These are phyloP conservation scores for Melanogaster broomeanus DNA, from an alignment of 768 basidiomycete genomes.

Conservation along the genomic window DNA sequence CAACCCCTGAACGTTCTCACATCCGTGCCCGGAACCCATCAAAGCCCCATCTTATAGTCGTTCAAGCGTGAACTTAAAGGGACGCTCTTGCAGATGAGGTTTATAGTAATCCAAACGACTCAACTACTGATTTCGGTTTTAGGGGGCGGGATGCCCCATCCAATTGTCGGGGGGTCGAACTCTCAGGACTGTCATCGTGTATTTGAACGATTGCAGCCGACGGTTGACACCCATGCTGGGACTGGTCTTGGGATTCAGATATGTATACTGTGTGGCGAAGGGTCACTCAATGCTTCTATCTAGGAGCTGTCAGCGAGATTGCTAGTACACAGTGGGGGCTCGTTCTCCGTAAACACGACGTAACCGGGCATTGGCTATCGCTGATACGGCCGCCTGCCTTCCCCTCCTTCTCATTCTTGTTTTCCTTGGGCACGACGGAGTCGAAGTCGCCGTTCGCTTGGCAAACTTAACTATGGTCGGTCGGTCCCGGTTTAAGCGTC, in stretches of 20 bases:
- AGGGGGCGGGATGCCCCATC: background rate
- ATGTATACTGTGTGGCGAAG: too few species aligned
- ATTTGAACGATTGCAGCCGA: background rate
- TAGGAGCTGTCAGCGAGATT: too few species aligned
- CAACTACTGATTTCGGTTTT: background rate
- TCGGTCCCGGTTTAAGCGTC: slow-evolving; percentile 10
- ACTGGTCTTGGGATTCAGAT: too few species aligned
- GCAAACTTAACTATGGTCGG: slow-evolving; percentile 6
- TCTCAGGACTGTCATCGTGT: background rate
- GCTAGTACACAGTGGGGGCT: too few species aligned
- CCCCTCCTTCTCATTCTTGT: background rate
- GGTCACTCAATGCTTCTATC: too few species aligned
- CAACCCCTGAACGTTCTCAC: slow-evolving; percentile 9
- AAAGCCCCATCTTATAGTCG: too few species aligned
- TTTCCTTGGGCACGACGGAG: slow-evolving; percentile 1
- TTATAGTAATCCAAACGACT: too few species aligned
- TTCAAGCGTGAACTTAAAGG: too few species aligned
- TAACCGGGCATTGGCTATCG: background rate
- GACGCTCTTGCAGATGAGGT: too few species aligned
- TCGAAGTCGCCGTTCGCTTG: slow-evolving; percentile 4
- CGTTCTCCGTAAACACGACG: too few species aligned
- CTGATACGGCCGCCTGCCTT: background rate
- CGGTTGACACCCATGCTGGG: too few species aligned
- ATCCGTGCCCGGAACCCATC: background rate
- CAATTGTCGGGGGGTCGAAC: background rate